Evolutionary conservation across 2,329 filamentous ascomycete genomes (phyloP).

Genomic region (Colletotrichum acutatum): DNA sequence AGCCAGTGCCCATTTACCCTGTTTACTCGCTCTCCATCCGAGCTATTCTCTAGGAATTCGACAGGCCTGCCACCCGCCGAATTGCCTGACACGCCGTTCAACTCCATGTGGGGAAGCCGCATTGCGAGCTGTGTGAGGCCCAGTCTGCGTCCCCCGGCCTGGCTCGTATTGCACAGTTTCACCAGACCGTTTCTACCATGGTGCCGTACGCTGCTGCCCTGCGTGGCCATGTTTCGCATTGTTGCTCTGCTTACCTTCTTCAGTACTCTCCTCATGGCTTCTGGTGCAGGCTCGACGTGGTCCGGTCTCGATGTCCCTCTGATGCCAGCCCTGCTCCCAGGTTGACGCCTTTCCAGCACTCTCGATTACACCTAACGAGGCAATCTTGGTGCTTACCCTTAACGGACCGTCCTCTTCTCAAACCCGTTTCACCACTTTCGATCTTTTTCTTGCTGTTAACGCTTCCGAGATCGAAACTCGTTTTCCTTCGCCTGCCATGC

Average conservation of each 20-base stretch:
- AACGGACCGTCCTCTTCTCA: constrained; percentile 11
- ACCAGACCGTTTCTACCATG: constrained; percentile 25
- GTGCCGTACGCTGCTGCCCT: constrained; percentile 15
- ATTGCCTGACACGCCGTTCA: background rate
- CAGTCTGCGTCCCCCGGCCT: background rate
- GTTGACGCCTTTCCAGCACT: constrained; percentile 12
- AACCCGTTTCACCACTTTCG: constrained; percentile 28
- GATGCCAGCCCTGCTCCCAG: constrained; percentile 1
- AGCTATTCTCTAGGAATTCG: background rate
- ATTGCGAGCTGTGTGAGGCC: constrained; percentile 19
- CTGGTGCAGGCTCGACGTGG: background rate
- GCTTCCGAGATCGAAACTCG: constrained; percentile 15
- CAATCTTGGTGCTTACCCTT: background rate
- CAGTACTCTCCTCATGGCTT: constrained; percentile 1
- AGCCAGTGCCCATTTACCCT: constrained; percentile 9
- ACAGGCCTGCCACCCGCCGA: constrained; percentile 11
- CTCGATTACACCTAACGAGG: constrained; percentile 4
- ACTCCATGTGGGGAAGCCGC: constrained; percentile 12
- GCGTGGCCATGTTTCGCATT: constrained; percentile 32
- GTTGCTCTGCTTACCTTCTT: constrained; percentile 23
- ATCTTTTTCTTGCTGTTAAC: constrained; percentile 3
- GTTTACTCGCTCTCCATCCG: background rate
- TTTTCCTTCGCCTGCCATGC: constrained; percentile 9
- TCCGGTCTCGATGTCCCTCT: constrained; percentile 3
- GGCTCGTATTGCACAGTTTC: constrained; percentile 33